These are phyloP conservation scores for Jacaranda mimosifolia DNA, from an alignment of 257 asterid species.

Conservation along the genomic window DNA sequence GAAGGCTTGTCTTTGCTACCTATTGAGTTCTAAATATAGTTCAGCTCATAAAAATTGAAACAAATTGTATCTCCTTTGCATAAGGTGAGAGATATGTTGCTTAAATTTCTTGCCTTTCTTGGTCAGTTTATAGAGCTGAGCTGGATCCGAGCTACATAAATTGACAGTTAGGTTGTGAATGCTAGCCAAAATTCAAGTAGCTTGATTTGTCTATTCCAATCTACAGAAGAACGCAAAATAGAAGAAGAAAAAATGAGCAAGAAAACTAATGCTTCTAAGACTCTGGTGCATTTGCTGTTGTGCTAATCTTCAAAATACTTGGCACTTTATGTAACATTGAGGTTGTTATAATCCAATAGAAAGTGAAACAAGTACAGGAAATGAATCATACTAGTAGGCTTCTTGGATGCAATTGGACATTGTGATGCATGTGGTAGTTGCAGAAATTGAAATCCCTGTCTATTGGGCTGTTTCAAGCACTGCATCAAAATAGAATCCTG, in stretches of 20 bases:
- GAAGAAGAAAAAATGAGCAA: neutral
- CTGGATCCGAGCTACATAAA: neutral
- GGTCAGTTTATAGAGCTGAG: conserved; percentile 4
- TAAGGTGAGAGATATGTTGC: neutral
- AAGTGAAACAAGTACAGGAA: neutral
- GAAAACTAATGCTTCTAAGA: conserved; percentile 10
- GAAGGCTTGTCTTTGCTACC: conserved; percentile 8
- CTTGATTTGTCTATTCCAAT: neutral
- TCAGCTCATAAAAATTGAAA: neutral
- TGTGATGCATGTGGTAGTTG: neutral
- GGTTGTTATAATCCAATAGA: neutral
- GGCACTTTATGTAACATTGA: conserved; percentile 28
- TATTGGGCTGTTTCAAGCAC: neutral
- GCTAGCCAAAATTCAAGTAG: neutral
- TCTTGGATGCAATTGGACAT: conserved; percentile 22
- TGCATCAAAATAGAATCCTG: neutral
- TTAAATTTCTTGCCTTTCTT: neutral
- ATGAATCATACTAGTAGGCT: neutral
- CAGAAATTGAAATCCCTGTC: conserved; percentile 2
- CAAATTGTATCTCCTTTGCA: neutral
- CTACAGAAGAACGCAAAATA: neutral
- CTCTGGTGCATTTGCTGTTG: conserved; percentile 12
- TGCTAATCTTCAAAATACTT: conserved; percentile 18
- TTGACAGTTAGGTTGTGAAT: neutral
- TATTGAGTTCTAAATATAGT: conserved; percentile 9